Evolutionary conservation across 805 yeast species (phyloP).

Genomic region (Metschnikowia continentalis): DNA sequence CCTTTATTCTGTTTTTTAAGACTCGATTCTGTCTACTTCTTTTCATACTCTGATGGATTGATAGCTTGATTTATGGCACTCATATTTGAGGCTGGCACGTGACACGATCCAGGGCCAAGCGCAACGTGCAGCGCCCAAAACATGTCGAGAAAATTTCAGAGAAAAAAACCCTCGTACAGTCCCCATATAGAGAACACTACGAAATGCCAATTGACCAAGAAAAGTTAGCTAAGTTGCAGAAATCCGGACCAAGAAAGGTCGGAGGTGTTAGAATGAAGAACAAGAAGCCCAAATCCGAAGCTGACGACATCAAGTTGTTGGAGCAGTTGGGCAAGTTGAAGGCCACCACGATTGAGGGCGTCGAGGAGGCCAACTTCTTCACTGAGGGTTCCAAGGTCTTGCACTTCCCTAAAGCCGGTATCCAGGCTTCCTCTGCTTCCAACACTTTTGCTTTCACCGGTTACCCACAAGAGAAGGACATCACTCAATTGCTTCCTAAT

Average conservation of each 20-base stretch:
- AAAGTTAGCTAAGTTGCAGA: constrained; percentile 88
- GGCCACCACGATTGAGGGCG: constrained; percentile 82
- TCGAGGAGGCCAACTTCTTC: constrained; percentile 97
- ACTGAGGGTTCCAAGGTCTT: constrained; percentile 93
- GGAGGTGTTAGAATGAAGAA: constrained; percentile 88
- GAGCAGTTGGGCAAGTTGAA: constrained; percentile 83
- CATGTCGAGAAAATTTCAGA: constrained; percentile 17
- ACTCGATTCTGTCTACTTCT: too few species aligned
- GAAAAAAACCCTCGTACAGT: constrained; percentile 4
- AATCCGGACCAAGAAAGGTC: constrained; percentile 74
- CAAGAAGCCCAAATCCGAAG: constrained; percentile 69
- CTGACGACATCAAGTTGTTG: constrained; percentile 88
- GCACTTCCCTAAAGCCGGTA: constrained; percentile 95
- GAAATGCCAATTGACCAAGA: constrained; percentile 88
- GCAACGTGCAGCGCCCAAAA: constrained; percentile 9
- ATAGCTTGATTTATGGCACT: too few species aligned
- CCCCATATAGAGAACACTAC: constrained; percentile 4
- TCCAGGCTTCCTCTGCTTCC: constrained; percentile 85
- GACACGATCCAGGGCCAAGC: neutral
- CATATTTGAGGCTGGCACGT: constrained; percentile 8
- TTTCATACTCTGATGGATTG: too few species aligned
- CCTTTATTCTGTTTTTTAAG: too few species aligned
- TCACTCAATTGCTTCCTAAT: constrained; percentile 89
- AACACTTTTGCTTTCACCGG: constrained; percentile 96
- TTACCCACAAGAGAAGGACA: constrained; percentile 85